Percentiles rank a stretch among this genome's conserved stretches.
These are phyloP conservation scores for Jaltomata sinuosa DNA, from an alignment of 257 asterid genomes.

Conservation along the genomic window DNA sequence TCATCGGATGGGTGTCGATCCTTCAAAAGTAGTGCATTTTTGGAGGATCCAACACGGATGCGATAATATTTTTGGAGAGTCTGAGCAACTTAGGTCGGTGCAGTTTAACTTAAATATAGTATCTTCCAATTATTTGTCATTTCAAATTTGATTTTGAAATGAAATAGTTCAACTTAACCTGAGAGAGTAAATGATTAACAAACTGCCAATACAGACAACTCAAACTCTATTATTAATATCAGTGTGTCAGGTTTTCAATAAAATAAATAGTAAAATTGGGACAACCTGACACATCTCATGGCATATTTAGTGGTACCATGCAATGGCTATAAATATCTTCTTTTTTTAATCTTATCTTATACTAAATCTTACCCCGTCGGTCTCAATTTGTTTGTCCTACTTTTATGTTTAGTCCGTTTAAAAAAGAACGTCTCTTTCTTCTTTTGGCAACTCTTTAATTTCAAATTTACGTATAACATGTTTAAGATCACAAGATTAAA, in stretches of 20 bases:
- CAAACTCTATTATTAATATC: neutral
- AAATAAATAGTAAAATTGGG: neutral
- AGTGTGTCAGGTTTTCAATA: neutral
- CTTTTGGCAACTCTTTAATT: too few species aligned
- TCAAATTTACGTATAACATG: too few species aligned
- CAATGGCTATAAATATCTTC: neutral
- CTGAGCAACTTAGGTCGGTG: neutral
- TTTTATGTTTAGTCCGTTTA: too few species aligned
- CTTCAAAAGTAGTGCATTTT: rapidly evolving
- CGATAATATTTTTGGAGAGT: neutral
- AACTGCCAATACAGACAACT: neutral
- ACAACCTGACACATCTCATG: neutral
- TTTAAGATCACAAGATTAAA: too few species aligned
- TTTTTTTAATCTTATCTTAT: neutral
- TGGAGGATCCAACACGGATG: too few species aligned
- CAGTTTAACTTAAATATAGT: neutral
- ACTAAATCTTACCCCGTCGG: rapidly evolving
- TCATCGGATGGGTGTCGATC: neutral
- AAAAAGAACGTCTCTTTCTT: too few species aligned
- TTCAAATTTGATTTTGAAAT: neutral
- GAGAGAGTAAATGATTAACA: neutral
- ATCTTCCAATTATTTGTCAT: neutral
- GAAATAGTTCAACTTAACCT: neutral
- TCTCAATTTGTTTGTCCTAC: neutral
- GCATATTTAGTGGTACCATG: neutral